A percentile compares a stretch with the other conserved stretches of the same genome.
Conservation (phyloP, 306 rosid species). For the Cicer bijugum region DNA sequence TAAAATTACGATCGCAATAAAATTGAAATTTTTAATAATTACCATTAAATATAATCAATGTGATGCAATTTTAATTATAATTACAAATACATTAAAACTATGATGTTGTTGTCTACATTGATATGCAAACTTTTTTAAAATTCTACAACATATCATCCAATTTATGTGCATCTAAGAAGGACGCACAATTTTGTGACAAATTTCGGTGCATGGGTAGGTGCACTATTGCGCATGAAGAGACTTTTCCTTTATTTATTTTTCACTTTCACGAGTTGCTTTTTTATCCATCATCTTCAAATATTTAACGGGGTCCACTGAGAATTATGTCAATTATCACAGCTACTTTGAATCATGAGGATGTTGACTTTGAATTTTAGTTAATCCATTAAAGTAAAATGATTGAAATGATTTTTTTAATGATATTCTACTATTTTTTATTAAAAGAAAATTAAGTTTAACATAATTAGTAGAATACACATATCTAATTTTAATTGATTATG, state of each 20-base stretch:
- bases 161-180: not conserved
- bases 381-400: constrained; percentile 36
- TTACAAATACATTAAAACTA: not conserved
- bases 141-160: not conserved
- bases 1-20: not conserved
- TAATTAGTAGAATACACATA: no score
- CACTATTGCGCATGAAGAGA: constrained; percentile 47
- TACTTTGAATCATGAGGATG: constrained; percentile 51
- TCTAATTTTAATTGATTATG: no score
- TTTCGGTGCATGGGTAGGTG: constrained; percentile 47
- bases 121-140: not conserved
- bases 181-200: constrained; percentile 5
- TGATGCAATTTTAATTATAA: not conserved
- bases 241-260: constrained; percentile 33
- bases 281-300: constrained; percentile 40
- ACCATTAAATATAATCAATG: not conserved
- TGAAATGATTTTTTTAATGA: constrained; percentile 32
- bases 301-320: constrained; percentile 40
- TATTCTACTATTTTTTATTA: no score
- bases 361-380: constrained; percentile 43
- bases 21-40: not conserved
- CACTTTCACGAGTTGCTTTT: constrained; percentile 48
- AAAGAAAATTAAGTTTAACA: no score
- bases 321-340: constrained; percentile 43
- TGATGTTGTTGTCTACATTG: not conserved